Conservation (phyloP, 2,329 filamentous ascomycete species). For the Calonectria crousiana region DNA sequence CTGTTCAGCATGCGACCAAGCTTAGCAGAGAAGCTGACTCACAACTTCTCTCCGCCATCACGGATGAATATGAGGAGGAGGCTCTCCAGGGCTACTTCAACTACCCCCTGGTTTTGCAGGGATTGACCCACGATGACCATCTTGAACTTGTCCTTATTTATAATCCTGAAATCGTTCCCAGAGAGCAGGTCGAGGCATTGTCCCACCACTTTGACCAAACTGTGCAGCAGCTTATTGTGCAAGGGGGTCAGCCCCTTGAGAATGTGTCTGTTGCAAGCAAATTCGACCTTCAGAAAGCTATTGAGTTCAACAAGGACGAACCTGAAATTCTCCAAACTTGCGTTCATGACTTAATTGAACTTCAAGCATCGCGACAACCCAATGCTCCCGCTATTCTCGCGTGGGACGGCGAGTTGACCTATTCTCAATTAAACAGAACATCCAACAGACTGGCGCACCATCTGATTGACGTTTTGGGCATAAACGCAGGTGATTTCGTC, state of each 20-base stretch:
- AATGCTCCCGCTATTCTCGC: background rate
- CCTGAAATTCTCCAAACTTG: background rate
- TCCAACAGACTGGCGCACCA: background rate
- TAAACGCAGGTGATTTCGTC: background rate
- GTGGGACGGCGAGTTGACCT: slow-evolving; percentile 1
- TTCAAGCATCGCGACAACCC: background rate
- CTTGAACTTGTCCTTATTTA: background rate
- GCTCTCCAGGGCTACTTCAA: background rate
- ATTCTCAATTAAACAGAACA: background rate
- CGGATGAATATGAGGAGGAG: background rate
- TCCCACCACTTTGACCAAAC: background rate
- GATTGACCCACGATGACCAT: background rate
- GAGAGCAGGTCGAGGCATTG: background rate
- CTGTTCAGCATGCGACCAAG: background rate
- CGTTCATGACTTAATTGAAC: background rate
- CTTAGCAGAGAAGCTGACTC: background rate
- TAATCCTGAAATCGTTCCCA: background rate
- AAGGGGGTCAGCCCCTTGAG: background rate
- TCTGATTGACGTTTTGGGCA: background rate
- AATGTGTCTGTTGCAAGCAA: background rate
- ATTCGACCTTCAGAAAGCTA: background rate
- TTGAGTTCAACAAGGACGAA: background rate
- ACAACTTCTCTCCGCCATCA: background rate
- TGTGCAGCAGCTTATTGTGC: background rate
- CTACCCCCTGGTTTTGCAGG: background rate